Conservation (phyloP, 1,284 basidiomycete genomes). For the Puccinia coronata region DNA sequence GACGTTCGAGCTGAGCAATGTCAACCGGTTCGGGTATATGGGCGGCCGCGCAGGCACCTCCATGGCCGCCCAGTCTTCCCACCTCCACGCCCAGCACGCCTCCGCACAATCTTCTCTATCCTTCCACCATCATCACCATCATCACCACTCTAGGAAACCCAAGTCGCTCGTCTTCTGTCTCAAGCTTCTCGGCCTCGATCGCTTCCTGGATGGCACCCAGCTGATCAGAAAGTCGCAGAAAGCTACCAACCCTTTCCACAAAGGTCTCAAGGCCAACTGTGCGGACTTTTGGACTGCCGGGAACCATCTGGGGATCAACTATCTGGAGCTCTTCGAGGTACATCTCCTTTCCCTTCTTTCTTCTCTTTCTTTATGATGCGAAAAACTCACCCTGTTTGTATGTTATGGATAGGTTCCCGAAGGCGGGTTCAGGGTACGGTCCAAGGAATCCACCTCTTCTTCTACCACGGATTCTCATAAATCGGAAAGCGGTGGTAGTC, state of each 20-base stretch:
- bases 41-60: conserved; percentile 65
- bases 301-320: conserved; percentile 80
- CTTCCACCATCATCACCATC: neutral
- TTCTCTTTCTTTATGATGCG: neutral
- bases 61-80: conserved; percentile 31
- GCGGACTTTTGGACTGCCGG: conserved; percentile 92
- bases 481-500: neutral
- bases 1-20: conserved; percentile 90
- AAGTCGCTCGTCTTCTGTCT: conserved; percentile 68
- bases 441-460: neutral
- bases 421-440: conserved; percentile 21
- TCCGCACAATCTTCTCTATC: conserved; percentile 34
- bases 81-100: conserved; percentile 38
- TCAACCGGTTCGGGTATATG: conserved; percentile 95
- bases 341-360: neutral
- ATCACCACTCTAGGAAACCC: neutral
- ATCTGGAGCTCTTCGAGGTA: conserved; percentile 84
- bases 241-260: conserved; percentile 87
- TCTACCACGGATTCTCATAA: neutral
- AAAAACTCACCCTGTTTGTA: neutral
- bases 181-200: conserved; percentile 84
- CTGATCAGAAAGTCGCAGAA: conserved; percentile 68
- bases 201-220: conserved; percentile 85
- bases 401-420: conserved; percentile 17
- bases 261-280: conserved; percentile 81